These are phyloP conservation scores for Aspergillus fructus DNA, from an alignment of 2,329 filamentous ascomycete species.

Conservation along the genomic window DNA sequence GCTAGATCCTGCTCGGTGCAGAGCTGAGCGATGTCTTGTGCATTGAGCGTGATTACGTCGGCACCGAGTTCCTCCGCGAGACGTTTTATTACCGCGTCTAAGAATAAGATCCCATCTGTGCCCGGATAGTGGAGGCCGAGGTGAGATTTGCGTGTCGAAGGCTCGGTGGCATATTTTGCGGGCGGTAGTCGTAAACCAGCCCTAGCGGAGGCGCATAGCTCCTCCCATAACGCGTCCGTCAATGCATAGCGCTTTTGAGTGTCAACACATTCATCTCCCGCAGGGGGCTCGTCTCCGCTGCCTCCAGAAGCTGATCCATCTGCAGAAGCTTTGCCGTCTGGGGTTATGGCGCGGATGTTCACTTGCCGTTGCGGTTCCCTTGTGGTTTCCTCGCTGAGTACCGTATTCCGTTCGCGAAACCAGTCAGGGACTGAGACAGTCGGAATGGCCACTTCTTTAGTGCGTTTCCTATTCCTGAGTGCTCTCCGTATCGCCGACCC, in stretches of 20 bases:
- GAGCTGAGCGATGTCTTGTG: conserved; percentile 47
- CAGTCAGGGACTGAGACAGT: conserved; percentile 35
- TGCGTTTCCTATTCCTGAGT: conserved; percentile 34
- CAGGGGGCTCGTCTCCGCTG: conserved; percentile 23
- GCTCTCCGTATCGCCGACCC: conserved; percentile 41
- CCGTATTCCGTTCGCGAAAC: conserved; percentile 38
- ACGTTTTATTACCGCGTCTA: conserved; percentile 63
- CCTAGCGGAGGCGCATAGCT: conserved; percentile 52
- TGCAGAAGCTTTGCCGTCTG: conserved; percentile 17
- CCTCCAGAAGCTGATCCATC: conserved; percentile 24
- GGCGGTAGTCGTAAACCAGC: conserved; percentile 50
- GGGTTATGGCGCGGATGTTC: conserved; percentile 24
- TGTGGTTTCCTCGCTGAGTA: conserved; percentile 21
- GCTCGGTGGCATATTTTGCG: conserved; percentile 43
- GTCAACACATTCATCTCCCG: conserved; percentile 15
- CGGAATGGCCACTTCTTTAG: conserved; percentile 20
- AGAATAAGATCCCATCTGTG: conserved; percentile 52
- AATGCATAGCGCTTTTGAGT: conserved; percentile 38
- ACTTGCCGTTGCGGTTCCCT: conserved; percentile 24
- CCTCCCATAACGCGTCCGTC: conserved; percentile 44
- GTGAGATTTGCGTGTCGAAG: conserved; percentile 54
- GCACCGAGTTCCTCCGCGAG: conserved; percentile 58
- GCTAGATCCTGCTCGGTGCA: conserved; percentile 43
- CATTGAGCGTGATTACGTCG: conserved; percentile 45
- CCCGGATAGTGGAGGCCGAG: conserved; percentile 60